These are phyloP conservation scores for Sphaerulina musiva DNA, from an alignment of 2,329 filamentous ascomycete species.

Conservation along the genomic window DNA sequence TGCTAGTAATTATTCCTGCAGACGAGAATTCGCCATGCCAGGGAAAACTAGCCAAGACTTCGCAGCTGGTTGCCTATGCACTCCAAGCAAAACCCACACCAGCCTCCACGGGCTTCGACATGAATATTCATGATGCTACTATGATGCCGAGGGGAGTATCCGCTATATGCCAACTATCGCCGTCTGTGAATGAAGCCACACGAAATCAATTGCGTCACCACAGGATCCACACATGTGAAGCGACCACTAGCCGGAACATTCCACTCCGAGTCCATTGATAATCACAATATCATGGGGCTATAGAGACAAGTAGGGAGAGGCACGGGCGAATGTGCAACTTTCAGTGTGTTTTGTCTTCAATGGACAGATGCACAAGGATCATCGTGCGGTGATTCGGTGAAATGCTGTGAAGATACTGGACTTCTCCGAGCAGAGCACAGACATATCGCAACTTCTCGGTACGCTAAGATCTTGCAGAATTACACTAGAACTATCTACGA, in stretches of 20 bases:
- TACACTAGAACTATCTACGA: too few relatives aligned
- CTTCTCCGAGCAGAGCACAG: neutral
- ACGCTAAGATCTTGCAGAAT: slow-evolving; percentile 11
- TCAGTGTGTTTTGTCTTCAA: neutral
- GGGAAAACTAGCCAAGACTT: too few relatives aligned
- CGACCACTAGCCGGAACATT: neutral
- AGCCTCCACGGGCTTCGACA: neutral
- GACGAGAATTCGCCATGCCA: too few relatives aligned
- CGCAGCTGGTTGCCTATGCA: too few relatives aligned
- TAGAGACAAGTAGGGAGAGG: too few relatives aligned
- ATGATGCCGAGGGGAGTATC: slow-evolving; percentile 4
- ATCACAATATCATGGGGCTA: too few relatives aligned
- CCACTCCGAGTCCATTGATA: too few relatives aligned
- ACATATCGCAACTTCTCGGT: slow-evolving; percentile 6
- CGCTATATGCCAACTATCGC: neutral
- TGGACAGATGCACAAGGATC: neutral
- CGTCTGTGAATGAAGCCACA: neutral
- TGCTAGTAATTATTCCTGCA: too few relatives aligned
- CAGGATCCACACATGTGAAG: neutral
- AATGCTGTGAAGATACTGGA: too few relatives aligned
- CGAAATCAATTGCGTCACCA: neutral
- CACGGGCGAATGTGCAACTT: too few relatives aligned
- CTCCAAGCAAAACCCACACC: too few relatives aligned
- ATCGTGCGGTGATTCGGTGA: neutral
- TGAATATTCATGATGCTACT: slow-evolving; percentile 1